These are phyloP conservation scores for Lecanoromycetidae sp. DNA, from an alignment of 2,329 filamentous ascomycete genomes.

Conservation along the genomic window DNA sequence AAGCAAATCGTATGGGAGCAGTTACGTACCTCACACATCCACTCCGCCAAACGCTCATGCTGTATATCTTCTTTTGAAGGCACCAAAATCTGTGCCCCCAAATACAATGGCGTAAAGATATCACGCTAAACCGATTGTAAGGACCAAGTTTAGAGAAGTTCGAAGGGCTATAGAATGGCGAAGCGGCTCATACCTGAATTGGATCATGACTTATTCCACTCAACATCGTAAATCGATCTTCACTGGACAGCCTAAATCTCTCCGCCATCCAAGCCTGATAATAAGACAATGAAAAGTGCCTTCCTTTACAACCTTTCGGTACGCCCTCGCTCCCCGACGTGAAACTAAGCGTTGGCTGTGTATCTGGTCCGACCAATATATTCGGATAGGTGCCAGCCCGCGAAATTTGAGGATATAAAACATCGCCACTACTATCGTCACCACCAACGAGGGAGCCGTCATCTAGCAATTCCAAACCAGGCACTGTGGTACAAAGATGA, in stretches of 20 bases:
- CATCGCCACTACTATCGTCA: constrained; percentile 51
- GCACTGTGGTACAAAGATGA: constrained; percentile 59
- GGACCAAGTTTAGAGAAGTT: no score
- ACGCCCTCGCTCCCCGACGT: constrained; percentile 59
- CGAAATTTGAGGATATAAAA: constrained; percentile 41
- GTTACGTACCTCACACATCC: no score
- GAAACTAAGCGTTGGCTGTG: constrained; percentile 61
- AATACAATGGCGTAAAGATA: constrained; percentile 81
- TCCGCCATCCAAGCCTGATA: constrained; percentile 94
- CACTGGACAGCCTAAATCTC: constrained; percentile 59
- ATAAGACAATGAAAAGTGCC: constrained; percentile 63
- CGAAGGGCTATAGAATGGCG: no score
- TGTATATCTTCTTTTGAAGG: constrained; percentile 69
- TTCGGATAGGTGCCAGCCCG: no score
- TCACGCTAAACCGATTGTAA: no score
- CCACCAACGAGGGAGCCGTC: constrained; percentile 46
- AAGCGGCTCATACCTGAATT: constrained; percentile 26
- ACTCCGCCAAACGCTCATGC: constrained; percentile 75
- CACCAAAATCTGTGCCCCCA: constrained; percentile 67
- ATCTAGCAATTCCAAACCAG: constrained; percentile 58
- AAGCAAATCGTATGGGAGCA: no score
- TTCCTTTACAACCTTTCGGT: constrained; percentile 50
- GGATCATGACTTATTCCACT: constrained; percentile 54
- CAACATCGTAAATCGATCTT: constrained; percentile 69
- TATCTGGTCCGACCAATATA: constrained; percentile 76